Evolutionary conservation across 768 basidiomycete species (phyloP).

Genomic region (Gymnopilus dilepis): DNA sequence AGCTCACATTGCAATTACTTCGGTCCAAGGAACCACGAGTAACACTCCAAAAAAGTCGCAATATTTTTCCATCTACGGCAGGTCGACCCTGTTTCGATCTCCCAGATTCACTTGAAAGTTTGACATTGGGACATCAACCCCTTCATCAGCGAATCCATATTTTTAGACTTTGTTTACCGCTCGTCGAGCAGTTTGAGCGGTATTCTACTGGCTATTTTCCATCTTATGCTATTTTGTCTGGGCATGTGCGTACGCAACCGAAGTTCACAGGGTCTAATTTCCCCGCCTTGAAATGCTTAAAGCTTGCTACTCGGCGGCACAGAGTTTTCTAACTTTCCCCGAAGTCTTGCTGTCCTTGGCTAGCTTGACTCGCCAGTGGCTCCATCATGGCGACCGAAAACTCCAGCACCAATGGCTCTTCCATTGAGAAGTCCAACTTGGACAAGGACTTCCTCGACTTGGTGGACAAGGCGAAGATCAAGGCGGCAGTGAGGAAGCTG

Average conservation of each 20-base stretch:
- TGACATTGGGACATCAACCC: neutral
- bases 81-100: neutral
- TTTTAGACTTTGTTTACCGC: conserved; percentile 1
- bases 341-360: conserved; percentile 1
- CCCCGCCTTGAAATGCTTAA: neutral
- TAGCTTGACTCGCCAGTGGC: neutral
- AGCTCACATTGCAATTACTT: neutral
- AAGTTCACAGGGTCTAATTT: neutral
- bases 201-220: neutral
- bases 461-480: conserved; percentile 11
- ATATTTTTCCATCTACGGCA: neutral
- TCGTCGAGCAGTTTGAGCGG: neutral
- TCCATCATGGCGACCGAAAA: neutral
- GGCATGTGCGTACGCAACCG: neutral
- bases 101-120: neutral
- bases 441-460: conserved; percentile 8
- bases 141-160: neutral
- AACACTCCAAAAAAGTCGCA: neutral
- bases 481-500: conserved; percentile 32
- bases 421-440: conserved; percentile 2
- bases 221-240: neutral
- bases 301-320: neutral
- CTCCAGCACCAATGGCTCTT: conserved; percentile 7
- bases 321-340: neutral
- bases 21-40: conserved; percentile 6